Conservation (phyloP, 2,329 filamentous ascomycete genomes). For the Scedosporium boydii region DNA sequence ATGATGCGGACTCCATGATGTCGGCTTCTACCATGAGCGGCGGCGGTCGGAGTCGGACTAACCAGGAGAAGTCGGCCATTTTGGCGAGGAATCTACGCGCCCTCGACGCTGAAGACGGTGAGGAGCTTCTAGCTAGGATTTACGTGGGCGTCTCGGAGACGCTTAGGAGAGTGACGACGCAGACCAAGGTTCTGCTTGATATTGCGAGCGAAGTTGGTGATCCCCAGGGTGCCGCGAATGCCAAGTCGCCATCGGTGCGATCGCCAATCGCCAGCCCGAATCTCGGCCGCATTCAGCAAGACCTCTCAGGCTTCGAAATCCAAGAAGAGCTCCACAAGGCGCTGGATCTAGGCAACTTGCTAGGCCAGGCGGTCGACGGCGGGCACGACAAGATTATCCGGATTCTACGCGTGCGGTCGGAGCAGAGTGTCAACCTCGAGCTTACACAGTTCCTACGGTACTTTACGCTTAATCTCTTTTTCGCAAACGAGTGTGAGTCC, state of each 20-base stretch:
- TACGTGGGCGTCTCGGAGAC: slow-evolving; percentile 86
- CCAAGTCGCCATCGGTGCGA: slow-evolving; percentile 37
- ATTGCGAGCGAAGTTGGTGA: slow-evolving; percentile 65
- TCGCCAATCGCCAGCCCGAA: slow-evolving; percentile 45
- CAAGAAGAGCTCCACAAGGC: slow-evolving; percentile 71
- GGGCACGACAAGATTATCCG: slow-evolving; percentile 70
- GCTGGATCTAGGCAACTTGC: slow-evolving; percentile 66
- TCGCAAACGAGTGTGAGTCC: slow-evolving; percentile 79
- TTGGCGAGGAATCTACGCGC: slow-evolving; percentile 80
- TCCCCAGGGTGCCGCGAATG: slow-evolving; percentile 13
- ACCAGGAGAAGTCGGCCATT: slow-evolving; percentile 83
- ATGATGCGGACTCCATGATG: slow-evolving; percentile 84
- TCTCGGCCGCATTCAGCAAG: slow-evolving; percentile 22
- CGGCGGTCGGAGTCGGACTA: slow-evolving; percentile 42
- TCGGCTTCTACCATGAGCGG: slow-evolving; percentile 69
- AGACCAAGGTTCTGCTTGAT: slow-evolving; percentile 91
- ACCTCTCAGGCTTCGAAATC: slow-evolving; percentile 32
- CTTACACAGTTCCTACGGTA: slow-evolving; percentile 68
- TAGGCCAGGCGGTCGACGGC: slow-evolving; percentile 72
- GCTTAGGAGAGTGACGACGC: slow-evolving; percentile 72
- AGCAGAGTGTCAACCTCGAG: slow-evolving; percentile 60
- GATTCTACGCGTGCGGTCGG: slow-evolving; percentile 65
- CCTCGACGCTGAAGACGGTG: slow-evolving; percentile 74
- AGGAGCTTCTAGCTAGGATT: slow-evolving; percentile 69
- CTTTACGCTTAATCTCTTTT: slow-evolving; percentile 72